A percentile compares a stretch with the other conserved stretches of the same genome.
These are phyloP conservation scores for Royoungia palumana DNA, from an alignment of 768 basidiomycete species.

Conservation along the genomic window DNA sequence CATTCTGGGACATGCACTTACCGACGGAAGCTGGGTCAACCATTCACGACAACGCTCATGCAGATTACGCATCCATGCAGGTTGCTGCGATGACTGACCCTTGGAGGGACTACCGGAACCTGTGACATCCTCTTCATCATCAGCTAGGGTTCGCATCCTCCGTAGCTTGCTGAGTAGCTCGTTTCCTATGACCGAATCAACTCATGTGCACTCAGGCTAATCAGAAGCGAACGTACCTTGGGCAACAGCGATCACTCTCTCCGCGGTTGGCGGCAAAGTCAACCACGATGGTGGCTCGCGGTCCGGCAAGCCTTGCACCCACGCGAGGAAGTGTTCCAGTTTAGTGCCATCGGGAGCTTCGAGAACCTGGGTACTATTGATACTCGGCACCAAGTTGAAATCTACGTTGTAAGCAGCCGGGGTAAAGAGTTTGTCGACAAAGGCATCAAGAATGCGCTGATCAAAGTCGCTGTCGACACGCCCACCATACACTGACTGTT, in stretches of 20 bases:
- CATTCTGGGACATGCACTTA: slow-evolving; percentile 32
- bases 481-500: slow-evolving; percentile 95
- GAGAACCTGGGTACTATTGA: slow-evolving; percentile 54
- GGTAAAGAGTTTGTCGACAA: slow-evolving; percentile 88
- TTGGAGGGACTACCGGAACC: slow-evolving; percentile 54
- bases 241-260: slow-evolving; percentile 84
- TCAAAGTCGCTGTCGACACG: slow-evolving; percentile 94
- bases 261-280: slow-evolving; percentile 88
- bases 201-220: not conserved
- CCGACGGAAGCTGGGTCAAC: slow-evolving; percentile 72
- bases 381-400: slow-evolving; percentile 79
- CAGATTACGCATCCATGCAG: slow-evolving; percentile 92
- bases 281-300: slow-evolving; percentile 94
- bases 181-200: slow-evolving; percentile 51
- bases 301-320: slow-evolving; percentile 88
- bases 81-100: slow-evolving; percentile 67
- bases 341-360: slow-evolving; percentile 88
- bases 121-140: slow-evolving; percentile 74
- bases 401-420: slow-evolving; percentile 88
- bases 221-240: slow-evolving; percentile 58
- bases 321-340: slow-evolving; percentile 84
- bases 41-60: slow-evolving; percentile 82
- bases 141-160: slow-evolving; percentile 86
- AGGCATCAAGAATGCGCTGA: slow-evolving; percentile 87
- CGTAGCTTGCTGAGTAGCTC: slow-evolving; percentile 81